A percentile compares a stretch with the other conserved stretches of the same genome.
Conservation (phyloP, 2,329 filamentous ascomycete species). For the Penicillium sp. region DNA sequence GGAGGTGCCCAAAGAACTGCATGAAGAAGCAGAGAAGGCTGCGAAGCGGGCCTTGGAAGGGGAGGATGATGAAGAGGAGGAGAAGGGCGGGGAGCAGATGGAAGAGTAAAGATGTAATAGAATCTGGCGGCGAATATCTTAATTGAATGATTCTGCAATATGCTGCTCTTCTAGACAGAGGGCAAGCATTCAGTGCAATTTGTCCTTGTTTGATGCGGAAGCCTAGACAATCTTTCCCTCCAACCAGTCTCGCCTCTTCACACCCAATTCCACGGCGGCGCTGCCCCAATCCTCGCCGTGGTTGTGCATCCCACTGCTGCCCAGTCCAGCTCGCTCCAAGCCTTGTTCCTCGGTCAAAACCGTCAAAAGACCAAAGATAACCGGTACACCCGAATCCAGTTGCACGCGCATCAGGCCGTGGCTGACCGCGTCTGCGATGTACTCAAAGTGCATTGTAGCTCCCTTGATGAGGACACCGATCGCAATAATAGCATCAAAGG, state of each 20-base stretch:
- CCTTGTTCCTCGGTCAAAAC: conserved; percentile 89
- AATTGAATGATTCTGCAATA: conserved; percentile 19
- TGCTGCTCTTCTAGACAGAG: neutral
- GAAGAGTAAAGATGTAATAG: conserved; percentile 67
- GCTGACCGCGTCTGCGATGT: conserved; percentile 89
- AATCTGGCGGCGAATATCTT: conserved; percentile 22
- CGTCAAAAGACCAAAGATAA: conserved; percentile 91
- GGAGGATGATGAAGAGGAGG: conserved; percentile 81
- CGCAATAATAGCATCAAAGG: conserved; percentile 93
- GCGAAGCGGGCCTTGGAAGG: conserved; percentile 88
- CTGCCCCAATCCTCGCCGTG: conserved; percentile 96
- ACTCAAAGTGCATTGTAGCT: conserved; percentile 99
- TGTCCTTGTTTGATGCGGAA: neutral
- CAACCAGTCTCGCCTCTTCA: conserved; percentile 83
- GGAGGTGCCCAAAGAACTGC: conserved; percentile 87
- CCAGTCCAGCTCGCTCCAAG: conserved; percentile 77
- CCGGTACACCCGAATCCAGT: conserved; percentile 83
- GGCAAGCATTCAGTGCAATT: neutral
- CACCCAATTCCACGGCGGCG: conserved; percentile 90
- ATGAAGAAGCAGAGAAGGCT: conserved; percentile 89
- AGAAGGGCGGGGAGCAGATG: conserved; percentile 77
- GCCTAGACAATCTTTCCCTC: conserved; percentile 63
- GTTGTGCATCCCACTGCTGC: conserved; percentile 68
- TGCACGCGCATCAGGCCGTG: conserved; percentile 95
- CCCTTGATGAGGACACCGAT: conserved; percentile 98